Percentiles rank a stretch among this genome's conserved stretches.
These are phyloP conservation scores for Aspergillus sclerotiicarbonarius DNA, from an alignment of 495 filamentous ascomycete genomes.

Conservation along the genomic window DNA sequence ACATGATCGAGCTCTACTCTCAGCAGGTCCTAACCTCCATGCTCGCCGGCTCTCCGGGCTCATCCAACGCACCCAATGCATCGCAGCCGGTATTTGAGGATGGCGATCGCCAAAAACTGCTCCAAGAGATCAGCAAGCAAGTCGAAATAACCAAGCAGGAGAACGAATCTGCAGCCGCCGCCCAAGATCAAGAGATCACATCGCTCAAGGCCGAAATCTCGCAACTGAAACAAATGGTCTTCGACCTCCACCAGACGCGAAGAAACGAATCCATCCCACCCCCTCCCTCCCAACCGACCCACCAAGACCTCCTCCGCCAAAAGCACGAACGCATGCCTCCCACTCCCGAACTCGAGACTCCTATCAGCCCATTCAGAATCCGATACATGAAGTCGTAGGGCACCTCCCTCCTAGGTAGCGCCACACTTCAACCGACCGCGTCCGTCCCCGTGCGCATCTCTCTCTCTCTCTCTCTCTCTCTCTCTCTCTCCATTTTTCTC, in stretches of 20 bases:
- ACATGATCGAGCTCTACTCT: conserved; percentile 27
- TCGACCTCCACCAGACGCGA: conserved; percentile 23
- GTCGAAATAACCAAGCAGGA: not conserved
- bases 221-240: conserved; percentile 35
- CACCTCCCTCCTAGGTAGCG: too few species aligned
- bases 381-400: too few species aligned
- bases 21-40: conserved; percentile 27
- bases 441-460: too few species aligned
- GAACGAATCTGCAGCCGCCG: not conserved
- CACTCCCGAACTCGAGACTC: too few species aligned
- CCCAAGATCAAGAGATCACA: conserved; percentile 27
- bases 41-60: conserved; percentile 12
- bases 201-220: conserved; percentile 32
- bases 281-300: too few species aligned
- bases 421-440: too few species aligned
- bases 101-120: not conserved
- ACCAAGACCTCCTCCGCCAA: too few species aligned
- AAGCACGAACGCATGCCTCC: too few species aligned
- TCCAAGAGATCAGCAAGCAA: conserved; percentile 5
- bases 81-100: not conserved
- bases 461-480: too few species aligned
- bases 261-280: not conserved
- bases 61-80: not conserved
- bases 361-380: too few species aligned
- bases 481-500: too few species aligned